Conservation (phyloP, 176 grass and related monocot genomes). For the Carex myosuroides region DNA sequence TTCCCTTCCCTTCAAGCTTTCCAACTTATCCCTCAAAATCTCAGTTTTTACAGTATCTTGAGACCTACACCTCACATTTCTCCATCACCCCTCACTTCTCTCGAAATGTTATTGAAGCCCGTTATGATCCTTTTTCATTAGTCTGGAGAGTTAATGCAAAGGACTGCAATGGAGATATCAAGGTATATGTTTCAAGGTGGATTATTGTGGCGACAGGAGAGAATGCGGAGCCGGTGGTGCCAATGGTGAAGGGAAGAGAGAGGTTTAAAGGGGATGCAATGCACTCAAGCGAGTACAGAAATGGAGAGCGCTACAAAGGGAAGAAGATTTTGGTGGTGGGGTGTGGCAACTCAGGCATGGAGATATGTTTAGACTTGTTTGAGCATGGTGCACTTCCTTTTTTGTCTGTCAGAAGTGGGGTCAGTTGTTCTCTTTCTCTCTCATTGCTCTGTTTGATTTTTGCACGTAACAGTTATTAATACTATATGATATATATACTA, state of each 20-base stretch:
- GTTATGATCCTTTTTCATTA: constrained; percentile 28
- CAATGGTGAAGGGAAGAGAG: constrained; percentile 63
- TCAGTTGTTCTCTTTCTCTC: constrained; percentile 24
- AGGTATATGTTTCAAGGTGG: constrained; percentile 64
- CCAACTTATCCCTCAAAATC: constrained; percentile 66
- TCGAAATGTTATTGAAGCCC: constrained; percentile 41
- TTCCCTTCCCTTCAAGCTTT: constrained; percentile 59
- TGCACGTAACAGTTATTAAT: not conserved
- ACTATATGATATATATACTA: not conserved
- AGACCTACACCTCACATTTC: constrained; percentile 60
- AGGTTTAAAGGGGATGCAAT: constrained; percentile 51
- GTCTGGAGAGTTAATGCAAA: constrained; percentile 52
- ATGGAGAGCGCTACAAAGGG: constrained; percentile 55
- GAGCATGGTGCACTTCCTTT: constrained; percentile 77
- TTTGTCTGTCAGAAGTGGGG: constrained; percentile 89
- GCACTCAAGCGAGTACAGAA: constrained; percentile 81
- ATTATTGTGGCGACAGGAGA: constrained; percentile 88
- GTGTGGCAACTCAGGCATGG: constrained; percentile 96
- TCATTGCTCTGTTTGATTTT: not conserved
- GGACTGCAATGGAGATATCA: not conserved
- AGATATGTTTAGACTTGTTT: constrained; percentile 82
- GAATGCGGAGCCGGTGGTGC: constrained; percentile 75
- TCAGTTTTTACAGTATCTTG: constrained; percentile 77
- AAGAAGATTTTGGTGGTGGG: constrained; percentile 78
- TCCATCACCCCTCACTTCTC: constrained; percentile 51